Percentiles rank a stretch among this genome's conserved stretches.
These are phyloP conservation scores for Saposhnikovia divaricata DNA, from an alignment of 129 eudicot genomes.

Conservation along the genomic window DNA sequence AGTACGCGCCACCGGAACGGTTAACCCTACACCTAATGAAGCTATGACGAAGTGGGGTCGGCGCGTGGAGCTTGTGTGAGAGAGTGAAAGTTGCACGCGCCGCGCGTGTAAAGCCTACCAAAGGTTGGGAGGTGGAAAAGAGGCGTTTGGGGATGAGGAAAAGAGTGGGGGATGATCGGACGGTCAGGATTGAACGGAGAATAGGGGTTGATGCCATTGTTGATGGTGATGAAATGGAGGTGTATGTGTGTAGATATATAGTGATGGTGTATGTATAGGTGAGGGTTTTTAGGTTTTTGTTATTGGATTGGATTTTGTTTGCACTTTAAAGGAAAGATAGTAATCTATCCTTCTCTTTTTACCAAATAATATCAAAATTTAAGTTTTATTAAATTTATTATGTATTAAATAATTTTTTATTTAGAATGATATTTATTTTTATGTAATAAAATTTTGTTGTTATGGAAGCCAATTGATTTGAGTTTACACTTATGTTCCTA, in stretches of 20 bases:
- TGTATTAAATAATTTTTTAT: too few species aligned
- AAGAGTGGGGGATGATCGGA: slow-evolving; percentile 4
- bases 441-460: too few species aligned
- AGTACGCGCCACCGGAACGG: slow-evolving; percentile 45
- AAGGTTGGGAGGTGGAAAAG: slow-evolving; percentile 21
- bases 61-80: slow-evolving; percentile 26
- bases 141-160: slow-evolving; percentile 21
- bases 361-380: too few species aligned
- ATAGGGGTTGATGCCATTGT: neutral
- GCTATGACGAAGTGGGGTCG: slow-evolving; percentile 15
- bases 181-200: slow-evolving; percentile 13
- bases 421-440: too few species aligned
- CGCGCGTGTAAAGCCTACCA: slow-evolving; percentile 21
- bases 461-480: too few species aligned
- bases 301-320: neutral
- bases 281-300: neutral
- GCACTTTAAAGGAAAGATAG: neutral
- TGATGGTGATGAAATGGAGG: neutral
- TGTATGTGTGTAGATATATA: neutral
- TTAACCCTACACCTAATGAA: slow-evolving; percentile 31
- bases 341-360: neutral
- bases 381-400: too few species aligned
- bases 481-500: too few species aligned
- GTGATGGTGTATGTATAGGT: neutral
- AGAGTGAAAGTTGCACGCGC: slow-evolving; percentile 7